Percentiles rank a stretch among this genome's conserved stretches.
phyloP scores from a whole-genome alignment of 148 eudicot genomes.

The Polygonum maritimum region DNA sequence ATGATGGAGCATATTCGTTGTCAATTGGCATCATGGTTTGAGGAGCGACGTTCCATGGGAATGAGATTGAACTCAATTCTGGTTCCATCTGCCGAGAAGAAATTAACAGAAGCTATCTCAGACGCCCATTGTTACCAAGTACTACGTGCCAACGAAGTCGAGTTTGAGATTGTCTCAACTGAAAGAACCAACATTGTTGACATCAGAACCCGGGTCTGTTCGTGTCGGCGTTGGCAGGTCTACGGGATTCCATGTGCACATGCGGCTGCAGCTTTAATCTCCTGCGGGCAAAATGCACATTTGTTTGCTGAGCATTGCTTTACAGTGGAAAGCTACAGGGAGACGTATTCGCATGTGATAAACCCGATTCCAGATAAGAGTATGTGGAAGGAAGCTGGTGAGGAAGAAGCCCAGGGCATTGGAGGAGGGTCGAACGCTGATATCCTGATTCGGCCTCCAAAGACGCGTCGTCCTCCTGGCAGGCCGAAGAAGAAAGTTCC shows the following conservation, averaged over 20 bases:
- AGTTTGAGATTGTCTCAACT: slow-evolving; percentile 94
- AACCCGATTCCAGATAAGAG: slow-evolving; percentile 63
- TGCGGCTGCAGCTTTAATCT: slow-evolving; percentile 91
- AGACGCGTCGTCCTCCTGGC: slow-evolving; percentile 93
- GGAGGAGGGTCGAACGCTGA: slow-evolving; percentile 41
- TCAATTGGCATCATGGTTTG: slow-evolving; percentile 61
- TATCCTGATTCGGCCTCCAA: slow-evolving; percentile 62
- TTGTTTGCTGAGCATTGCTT: slow-evolving; percentile 84
- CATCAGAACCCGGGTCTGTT: slow-evolving; percentile 66
- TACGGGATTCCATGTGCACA: slow-evolving; percentile 97
- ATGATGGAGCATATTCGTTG: slow-evolving; percentile 90
- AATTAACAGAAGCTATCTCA: slow-evolving; percentile 69
- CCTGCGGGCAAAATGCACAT: slow-evolving; percentile 84
- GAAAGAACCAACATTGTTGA: slow-evolving; percentile 96
- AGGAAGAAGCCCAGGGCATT: slow-evolving; percentile 38
- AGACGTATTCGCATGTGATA: slow-evolving; percentile 71
- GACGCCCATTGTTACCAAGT: slow-evolving; percentile 91
- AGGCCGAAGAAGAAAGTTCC: slow-evolving; percentile 96
- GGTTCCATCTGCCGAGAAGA: slow-evolving; percentile 86
- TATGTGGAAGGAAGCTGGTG: slow-evolving; percentile 58
- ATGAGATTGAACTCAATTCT: slow-evolving; percentile 64
- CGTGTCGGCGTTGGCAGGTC: slow-evolving; percentile 91
- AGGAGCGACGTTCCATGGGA: slow-evolving; percentile 46
- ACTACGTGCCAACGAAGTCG: slow-evolving; percentile 93
- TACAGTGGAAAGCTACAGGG: slow-evolving; percentile 70